Evolutionary conservation across 495 filamentous ascomycete genomes (phyloP), one percentile per base, ranked within the genome.

Genomic region (Xylaria nigripes): DNA sequence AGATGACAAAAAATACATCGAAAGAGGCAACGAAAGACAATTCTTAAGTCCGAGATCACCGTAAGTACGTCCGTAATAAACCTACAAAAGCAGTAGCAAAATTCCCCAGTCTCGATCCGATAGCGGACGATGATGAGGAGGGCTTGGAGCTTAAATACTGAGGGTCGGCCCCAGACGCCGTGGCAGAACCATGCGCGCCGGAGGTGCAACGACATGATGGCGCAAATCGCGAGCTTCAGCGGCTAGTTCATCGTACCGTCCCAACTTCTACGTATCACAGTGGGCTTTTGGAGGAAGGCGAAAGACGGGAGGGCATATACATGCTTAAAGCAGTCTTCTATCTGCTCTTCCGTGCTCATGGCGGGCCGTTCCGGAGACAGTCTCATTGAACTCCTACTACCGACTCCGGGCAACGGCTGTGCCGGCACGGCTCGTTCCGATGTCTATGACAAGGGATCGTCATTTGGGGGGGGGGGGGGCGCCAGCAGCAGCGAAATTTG

Each of bases 301-400:
- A 62, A 68, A 6, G 55, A 62, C 8, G 59, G 65, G 1, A 68
- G 57, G n/a, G 62, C 60, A 42, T 68, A 65, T 12, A 68, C 50
- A 27, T 65, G 45, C 6, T 51, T 34, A 30, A 68, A 68, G 54
- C 60, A 67, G 25, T 59, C 59, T n/a, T 63, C 60, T 34, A 68
- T 52, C 40, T 43, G 42, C 27, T 51, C 40, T 2, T 10, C 25
- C 49, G 24, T n/a, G 23, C 50, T 55, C 30, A 57, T 47, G 15
- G 29, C 16, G 1, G 45, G 19, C 21, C n/a, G n/a, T n/a, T 41
- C 34, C 0, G 47, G 38, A 10, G 40, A 21, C 19, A 32, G 4
- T 51, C 18, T 9, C 9, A 9, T 9, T 19, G 18, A 13, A 12
- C 7, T 18, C 12, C 16, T 19, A 16, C 13, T 25, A 24, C 10